phyloP scores from a whole-genome alignment of 1,284 basidiomycete genomes.

The Boletus calvinii region DNA sequence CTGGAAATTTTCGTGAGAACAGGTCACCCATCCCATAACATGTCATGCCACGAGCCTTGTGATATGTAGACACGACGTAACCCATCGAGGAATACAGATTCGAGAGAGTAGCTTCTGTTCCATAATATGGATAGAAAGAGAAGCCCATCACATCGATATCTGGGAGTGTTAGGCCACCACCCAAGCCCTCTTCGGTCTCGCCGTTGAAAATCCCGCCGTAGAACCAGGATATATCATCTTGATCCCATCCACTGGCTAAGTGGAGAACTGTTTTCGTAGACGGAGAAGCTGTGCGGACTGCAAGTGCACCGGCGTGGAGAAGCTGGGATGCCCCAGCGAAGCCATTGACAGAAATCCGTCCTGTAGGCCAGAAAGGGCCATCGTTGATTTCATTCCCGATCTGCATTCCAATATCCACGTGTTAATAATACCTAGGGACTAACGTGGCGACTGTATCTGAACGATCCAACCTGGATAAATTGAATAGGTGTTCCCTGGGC shows the following conservation, averaged over 20 bases:
- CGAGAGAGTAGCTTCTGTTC: conserved; percentile 7
- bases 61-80: conserved; percentile 9
- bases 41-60: conserved; percentile 10
- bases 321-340: conserved; percentile 14
- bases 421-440: neutral
- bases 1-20: conserved; percentile 12
- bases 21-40: neutral
- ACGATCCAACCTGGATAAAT: conserved; percentile 14
- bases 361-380: conserved; percentile 16
- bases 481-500: conserved; percentile 17
- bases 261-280: conserved; percentile 15
- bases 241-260: conserved; percentile 13
- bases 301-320: conserved; percentile 19
- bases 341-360: conserved; percentile 11
- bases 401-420: conserved; percentile 6
- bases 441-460: neutral
- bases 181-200: conserved; percentile 1
- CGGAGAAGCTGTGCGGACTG: conserved; percentile 17
- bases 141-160: conserved; percentile 15
- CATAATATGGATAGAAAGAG: conserved; percentile 17
- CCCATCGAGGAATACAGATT: conserved; percentile 6
- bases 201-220: conserved; percentile 7
- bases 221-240: conserved; percentile 10
- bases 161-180: conserved; percentile 2
- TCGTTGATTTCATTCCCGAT: conserved; percentile 20